Conservation (phyloP, 78 protist genomes). For the Chrysochromulina parva region DNA sequence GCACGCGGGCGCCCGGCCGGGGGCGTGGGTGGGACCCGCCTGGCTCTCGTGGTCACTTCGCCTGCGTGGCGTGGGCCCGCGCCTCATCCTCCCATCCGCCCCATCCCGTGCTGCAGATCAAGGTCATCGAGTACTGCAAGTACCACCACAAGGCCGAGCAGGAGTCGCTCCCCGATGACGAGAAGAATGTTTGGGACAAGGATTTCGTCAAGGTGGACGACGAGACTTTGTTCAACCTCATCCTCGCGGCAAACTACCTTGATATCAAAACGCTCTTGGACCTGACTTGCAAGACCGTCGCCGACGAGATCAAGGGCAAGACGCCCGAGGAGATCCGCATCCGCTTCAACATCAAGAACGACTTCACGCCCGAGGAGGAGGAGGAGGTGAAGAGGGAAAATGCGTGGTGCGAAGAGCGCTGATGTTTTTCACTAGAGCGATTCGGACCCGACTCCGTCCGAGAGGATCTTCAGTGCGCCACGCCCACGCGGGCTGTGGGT, state of each 20-base stretch:
- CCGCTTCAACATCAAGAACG: constrained; percentile 54
- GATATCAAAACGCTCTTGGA: constrained; percentile 38
- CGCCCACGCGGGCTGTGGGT: too few species aligned
- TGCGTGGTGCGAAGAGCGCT: constrained; percentile 53
- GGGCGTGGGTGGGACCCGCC: too few species aligned
- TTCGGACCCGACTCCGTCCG: too few species aligned
- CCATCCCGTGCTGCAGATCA: too few species aligned
- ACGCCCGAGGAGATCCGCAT: constrained; percentile 55
- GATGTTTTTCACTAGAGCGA: too few species aligned
- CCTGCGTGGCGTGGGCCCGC: too few species aligned
- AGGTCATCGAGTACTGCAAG: constrained; percentile 34
- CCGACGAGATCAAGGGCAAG: constrained; percentile 39
- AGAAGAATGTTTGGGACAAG: background rate
- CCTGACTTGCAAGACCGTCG: constrained; percentile 17
- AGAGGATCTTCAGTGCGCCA: too few species aligned
- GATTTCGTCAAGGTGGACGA: constrained; percentile 30
- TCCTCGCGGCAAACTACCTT: constrained; percentile 39
- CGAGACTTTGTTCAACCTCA: constrained; percentile 31
- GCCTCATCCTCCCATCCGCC: too few species aligned
- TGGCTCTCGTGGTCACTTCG: too few species aligned
- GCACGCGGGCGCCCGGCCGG: too few species aligned
- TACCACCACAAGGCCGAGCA: background rate
- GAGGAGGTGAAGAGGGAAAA: constrained; percentile 55
- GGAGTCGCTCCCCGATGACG: background rate
- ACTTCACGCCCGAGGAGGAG: constrained; percentile 61